phyloP scores from a whole-genome alignment of 2,329 filamentous ascomycete genomes.

The Aspergillus niger region DNA sequence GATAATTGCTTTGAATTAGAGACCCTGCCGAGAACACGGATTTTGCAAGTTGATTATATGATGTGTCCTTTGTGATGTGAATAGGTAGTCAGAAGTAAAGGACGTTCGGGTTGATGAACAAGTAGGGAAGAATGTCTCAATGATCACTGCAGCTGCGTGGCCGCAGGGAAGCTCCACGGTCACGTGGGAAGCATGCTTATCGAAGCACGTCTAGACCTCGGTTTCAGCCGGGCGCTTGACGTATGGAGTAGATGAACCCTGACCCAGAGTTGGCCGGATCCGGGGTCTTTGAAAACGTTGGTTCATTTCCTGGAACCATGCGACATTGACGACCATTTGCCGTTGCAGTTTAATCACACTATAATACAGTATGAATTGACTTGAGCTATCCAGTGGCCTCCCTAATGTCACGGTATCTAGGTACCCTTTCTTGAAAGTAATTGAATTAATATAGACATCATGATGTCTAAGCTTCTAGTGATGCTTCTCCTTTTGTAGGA shows the following conservation, averaged over 20 bases:
- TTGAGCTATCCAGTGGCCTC: no score
- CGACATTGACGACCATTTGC: no score
- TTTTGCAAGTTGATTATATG: background rate
- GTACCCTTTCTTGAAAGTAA: no score
- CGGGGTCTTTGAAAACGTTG: background rate
- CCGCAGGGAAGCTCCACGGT: conserved; percentile 31
- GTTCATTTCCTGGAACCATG: background rate
- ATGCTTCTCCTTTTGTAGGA: no score
- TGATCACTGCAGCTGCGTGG: conserved; percentile 28
- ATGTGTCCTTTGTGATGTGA: background rate
- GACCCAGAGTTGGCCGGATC: background rate
- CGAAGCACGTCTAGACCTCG: conserved; percentile 11
- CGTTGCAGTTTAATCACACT: no score
- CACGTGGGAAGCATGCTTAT: conserved; percentile 33
- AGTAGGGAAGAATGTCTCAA: background rate
- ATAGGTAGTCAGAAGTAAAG: background rate
- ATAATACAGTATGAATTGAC: no score
- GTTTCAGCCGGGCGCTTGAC: background rate
- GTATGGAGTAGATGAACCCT: background rate
- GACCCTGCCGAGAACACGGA: background rate
- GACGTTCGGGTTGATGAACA: background rate
- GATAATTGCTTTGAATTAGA: background rate
- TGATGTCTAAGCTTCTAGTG: no score
- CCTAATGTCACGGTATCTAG: no score
- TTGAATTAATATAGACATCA: no score